Evolutionary conservation across 31 red algal genomes (phyloP), one percentile per base, ranked within the genome.

Genomic region (Asparagopsis taxiformis): DNA sequence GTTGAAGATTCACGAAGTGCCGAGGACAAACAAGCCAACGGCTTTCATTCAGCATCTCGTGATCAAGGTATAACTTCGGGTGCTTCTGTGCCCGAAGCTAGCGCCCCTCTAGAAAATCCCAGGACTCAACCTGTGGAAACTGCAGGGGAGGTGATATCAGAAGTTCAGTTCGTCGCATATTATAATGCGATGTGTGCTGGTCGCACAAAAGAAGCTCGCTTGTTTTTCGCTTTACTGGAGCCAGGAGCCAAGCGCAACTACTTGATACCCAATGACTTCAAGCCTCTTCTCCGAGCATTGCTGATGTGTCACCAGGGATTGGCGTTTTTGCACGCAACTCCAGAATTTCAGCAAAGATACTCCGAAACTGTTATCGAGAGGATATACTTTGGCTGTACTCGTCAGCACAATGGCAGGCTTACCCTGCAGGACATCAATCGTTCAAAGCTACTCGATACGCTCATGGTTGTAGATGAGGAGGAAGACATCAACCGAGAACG

Each of bases 271-370:
- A 77, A 68, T 41, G 87, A 96, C 61, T 94, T 98, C 53, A 76
- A 82, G 64, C 76, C 85, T 0, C 66, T 98, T 46, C 43, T 98
- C 31, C 84, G 89, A 32, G 64, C 77, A 31, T 56, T 94, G 24
- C 59, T 98, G 50, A 62, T 74, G 41, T 81, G 72, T 59, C 96
- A 99, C 68, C 87, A 91, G 19, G 97, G 97, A 24, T 62, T 99
- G 17, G 65, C 79, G 26, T 99, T 99, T 58, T 71, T 99, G 23
- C 72, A 88, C 30, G 70, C 87, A 21, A 95, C 91, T 24, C 92
- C 97, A 8, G 92, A 99, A 52, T 99, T 99, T 79, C 97, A 99
- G 48, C 83, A 93, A 55, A 55, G 92, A 57, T 99, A 99, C 58
- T 75, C 89, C 22, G 97, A 95, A 57, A 99, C 97, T n/a, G 97